Evolutionary conservation across 352 stramenopile genomes (phyloP), one percentile per base, ranked within the genome.

Genomic region (Globisporangium recalcitrans): DNA sequence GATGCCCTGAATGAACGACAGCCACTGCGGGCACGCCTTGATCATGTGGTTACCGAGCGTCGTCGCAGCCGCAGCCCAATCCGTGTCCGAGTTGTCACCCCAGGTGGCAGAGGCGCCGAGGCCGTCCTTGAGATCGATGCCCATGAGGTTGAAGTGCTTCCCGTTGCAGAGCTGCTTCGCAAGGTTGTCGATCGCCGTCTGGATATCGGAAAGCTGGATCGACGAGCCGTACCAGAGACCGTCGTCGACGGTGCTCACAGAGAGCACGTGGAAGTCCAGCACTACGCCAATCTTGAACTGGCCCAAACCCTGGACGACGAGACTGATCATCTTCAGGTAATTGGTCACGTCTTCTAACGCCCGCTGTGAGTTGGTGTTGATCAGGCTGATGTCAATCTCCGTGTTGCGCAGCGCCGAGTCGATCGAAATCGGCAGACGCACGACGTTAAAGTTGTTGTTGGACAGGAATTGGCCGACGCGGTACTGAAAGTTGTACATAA

Each of bases 351-450:
- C 70, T 9, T 55, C 73, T 44, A 95, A 69, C 52, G 82, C 85
- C 38, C 85, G 85, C 62, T 95, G 85, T 57, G 83, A 92, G 71
- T 93, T 93, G 34, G 83, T 89, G 72, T 95, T 95, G 67, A 93
- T 85, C 29, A 89, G 68, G 61, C 80, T 78, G 32, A 57, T 61
- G 61, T 78, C 68, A 52, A 90, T 77, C 1, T 80, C 69, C 24
- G 75, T 76, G 70, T 95, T 93, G 11, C 77, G 78, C 69, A 86
- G 64, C 27, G 83, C 80, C 34, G 78, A 72, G 68, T 92, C 83
- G 42, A 95, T 76, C 10, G 83, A 83, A 7, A 95, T 67, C 34
- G 85, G 75, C 10, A 95, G 71, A 19, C 85, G 85, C 52, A 95
- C 83, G 9, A 75, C 76, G 38, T 95, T 95, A 62, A 95, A 92